Conservation (phyloP, 2,329 filamentous ascomycete species). For the Stagonosporopsis tanaceti region DNA sequence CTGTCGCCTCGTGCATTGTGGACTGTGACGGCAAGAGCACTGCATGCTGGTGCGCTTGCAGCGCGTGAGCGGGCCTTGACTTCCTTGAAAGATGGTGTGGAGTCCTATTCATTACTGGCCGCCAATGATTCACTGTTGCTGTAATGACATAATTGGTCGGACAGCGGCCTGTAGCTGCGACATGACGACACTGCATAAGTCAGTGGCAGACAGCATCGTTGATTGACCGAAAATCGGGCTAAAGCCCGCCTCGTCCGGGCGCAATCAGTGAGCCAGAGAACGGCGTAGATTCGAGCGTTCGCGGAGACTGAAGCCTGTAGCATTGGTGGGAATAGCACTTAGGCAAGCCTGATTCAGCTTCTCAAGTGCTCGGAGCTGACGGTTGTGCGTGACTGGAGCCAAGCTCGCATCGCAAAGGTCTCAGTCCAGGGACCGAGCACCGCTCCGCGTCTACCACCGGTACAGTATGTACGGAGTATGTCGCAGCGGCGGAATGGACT, state of each 20-base stretch:
- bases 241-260: constrained; percentile 10
- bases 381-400: constrained; percentile 20
- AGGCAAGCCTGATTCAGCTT: constrained; percentile 19
- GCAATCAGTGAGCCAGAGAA: constrained; percentile 10
- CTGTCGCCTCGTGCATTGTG: constrained; percentile 7
- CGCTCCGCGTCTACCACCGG: not conserved
- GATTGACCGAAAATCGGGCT: constrained; percentile 19
- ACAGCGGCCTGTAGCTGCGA: constrained; percentile 24
- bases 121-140: constrained; percentile 11
- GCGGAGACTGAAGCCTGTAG: constrained; percentile 11
- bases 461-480: not conserved
- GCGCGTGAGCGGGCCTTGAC: constrained; percentile 10
- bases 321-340: constrained; percentile 28
- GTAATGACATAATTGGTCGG: constrained; percentile 16
- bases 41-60: constrained; percentile 18
- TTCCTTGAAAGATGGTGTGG: constrained; percentile 12
- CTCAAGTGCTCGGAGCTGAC: constrained; percentile 5
- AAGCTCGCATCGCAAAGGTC: constrained; percentile 14
- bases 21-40: constrained; percentile 1
- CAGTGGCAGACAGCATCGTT: constrained; percentile 26
- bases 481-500: constrained; percentile 28
- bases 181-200: constrained; percentile 23
- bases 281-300: constrained; percentile 4
- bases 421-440: constrained; percentile 1
- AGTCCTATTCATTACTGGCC: not conserved